phyloP scores from a whole-genome alignment of 495 filamentous ascomycete genomes.

The Evernia prunastri region DNA sequence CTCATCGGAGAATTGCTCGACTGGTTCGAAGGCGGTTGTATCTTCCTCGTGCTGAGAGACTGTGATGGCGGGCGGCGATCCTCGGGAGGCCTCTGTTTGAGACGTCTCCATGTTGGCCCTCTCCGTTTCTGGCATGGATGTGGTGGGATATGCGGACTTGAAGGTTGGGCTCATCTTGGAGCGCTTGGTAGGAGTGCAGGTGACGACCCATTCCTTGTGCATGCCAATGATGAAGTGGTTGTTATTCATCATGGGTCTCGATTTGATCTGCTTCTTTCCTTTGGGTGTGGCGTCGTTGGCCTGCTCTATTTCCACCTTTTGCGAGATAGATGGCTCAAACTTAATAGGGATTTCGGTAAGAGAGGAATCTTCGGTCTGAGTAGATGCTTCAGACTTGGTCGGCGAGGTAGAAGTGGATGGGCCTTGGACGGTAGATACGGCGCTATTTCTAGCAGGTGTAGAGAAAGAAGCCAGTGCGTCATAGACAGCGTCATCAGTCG shows the following conservation, averaged over 20 bases:
- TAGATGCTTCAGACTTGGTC: conserved; percentile 3
- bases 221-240: conserved; percentile 2
- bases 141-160: background rate
- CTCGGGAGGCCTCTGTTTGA: background rate
- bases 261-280: background rate
- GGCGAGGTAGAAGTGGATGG: background rate
- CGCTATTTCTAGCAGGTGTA: conserved; percentile 1
- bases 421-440: background rate
- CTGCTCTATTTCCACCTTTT: background rate
- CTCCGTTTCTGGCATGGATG: background rate
- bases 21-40: background rate
- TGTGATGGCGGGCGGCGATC: background rate
- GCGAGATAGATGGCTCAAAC: background rate
- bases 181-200: conserved; percentile 4
- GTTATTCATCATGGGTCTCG: background rate
- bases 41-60: background rate
- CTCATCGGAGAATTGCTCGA: background rate
- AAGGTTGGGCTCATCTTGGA: background rate
- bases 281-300: background rate
- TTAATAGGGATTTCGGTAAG: background rate
- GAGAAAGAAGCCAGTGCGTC: background rate
- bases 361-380: conserved; percentile 1
- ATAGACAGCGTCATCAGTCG: conserved; percentile 1
- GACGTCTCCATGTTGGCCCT: background rate
- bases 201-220: conserved; percentile 5